Conservation (phyloP, 805 yeast genomes). For the Saturnispora besseyi region DNA sequence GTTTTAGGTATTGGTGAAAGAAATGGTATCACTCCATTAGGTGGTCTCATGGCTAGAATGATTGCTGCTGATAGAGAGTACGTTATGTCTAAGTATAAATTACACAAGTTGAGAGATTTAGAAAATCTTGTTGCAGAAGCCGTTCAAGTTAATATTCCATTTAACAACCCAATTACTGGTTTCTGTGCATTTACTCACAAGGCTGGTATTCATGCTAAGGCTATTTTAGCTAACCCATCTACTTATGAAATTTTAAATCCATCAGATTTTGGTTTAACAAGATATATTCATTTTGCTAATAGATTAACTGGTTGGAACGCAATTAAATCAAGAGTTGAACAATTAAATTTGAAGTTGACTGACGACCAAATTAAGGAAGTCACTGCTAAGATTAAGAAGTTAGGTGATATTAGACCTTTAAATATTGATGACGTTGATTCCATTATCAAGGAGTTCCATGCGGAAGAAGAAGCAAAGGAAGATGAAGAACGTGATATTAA, state of each 20-base stretch:
- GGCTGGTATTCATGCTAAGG: constrained; percentile 99
- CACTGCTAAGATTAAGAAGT: constrained; percentile 81
- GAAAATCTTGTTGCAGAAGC: constrained; percentile 96
- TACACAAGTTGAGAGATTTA: constrained; percentile 90
- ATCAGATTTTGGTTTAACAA: constrained; percentile 86
- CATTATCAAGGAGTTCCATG: constrained; percentile 88
- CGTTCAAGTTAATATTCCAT: constrained; percentile 93
- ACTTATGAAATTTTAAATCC: constrained; percentile 97
- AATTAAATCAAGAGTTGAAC: constrained; percentile 95
- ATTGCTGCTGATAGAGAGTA: constrained; percentile 97
- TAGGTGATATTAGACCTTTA: constrained; percentile 92
- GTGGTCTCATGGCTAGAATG: constrained; percentile 99
- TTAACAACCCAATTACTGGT: constrained; percentile 97
- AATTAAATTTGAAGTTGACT: constrained; percentile 77
- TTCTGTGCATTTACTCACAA: constrained; percentile 99
- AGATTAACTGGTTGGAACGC: constrained; percentile 99
- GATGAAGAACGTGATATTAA: constrained; percentile 26
- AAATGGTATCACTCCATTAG: constrained; percentile 95
- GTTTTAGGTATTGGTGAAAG: constrained; percentile 98
- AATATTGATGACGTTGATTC: constrained; percentile 97
- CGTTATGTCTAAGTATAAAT: constrained; percentile 86
- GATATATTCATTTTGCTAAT: constrained; percentile 97
- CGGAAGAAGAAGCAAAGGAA: constrained; percentile 29
- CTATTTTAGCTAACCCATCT: constrained; percentile 95
- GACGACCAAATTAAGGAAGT: constrained; percentile 95